Evolutionary conservation across 805 yeast genomes (phyloP).

Genomic region (Soucietia sequanensis): DNA sequence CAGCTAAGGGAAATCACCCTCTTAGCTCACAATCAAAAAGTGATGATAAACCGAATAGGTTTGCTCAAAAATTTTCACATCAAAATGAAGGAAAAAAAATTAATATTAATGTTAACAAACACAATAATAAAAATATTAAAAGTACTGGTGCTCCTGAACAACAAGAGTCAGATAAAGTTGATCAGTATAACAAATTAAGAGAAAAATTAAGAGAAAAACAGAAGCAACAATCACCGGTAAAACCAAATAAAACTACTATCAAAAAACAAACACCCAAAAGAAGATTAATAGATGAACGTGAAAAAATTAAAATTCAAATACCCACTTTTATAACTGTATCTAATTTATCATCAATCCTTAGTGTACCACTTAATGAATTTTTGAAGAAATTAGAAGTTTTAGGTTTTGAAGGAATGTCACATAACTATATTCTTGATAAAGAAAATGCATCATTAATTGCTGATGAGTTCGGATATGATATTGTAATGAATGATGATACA

Average conservation of each 20-base stretch:
- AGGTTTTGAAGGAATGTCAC: constrained; percentile 72
- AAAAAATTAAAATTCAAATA: constrained; percentile 39
- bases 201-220: constrained; percentile 4
- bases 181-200: constrained; percentile 5
- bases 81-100: background rate
- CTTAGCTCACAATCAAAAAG: too few relatives aligned
- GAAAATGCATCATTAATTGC: constrained; percentile 87
- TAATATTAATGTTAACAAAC: background rate
- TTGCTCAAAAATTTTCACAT: constrained; percentile 27
- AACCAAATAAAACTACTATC: constrained; percentile 1
- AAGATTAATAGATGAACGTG: too few relatives aligned
- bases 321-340: constrained; percentile 81
- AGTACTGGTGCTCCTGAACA: background rate
- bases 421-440: constrained; percentile 77
- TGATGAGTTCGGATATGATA: constrained; percentile 81
- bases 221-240: too few relatives aligned
- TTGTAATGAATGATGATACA: constrained; percentile 49
- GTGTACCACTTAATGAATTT: constrained; percentile 61
- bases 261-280: constrained; percentile 5
- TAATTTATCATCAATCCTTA: constrained; percentile 70
- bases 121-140: too few relatives aligned
- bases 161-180: constrained; percentile 2
- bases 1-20: background rate
- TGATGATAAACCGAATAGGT: constrained; percentile 26
- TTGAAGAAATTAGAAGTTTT: constrained; percentile 56